Percentiles rank a stretch among this genome's conserved stretches.
Conservation (phyloP, 176 grass and related monocot species). For the Triticum urartu region DNA sequence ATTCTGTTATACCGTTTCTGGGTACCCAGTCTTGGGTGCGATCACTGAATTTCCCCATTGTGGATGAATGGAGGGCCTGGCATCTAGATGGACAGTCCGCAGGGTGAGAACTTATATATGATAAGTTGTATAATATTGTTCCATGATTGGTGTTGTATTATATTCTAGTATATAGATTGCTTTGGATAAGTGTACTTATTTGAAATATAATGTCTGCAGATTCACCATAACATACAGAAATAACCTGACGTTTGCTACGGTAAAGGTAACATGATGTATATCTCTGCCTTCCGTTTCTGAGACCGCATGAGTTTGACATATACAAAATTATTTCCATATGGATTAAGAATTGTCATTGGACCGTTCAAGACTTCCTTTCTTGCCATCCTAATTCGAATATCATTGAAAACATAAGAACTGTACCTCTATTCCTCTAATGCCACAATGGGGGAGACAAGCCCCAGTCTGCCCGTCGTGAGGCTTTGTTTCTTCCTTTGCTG, state of each 20-base stretch:
- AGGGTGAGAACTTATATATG: constrained; percentile 17
- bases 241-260: constrained; percentile 49
- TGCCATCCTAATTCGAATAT: not conserved
- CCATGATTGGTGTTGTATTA: not conserved
- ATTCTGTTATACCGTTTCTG: constrained; percentile 45
- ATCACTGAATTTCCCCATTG: constrained; percentile 56
- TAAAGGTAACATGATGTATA: constrained; percentile 35
- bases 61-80: constrained; percentile 66
- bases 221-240: constrained; percentile 34
- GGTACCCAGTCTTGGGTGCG: constrained; percentile 65
- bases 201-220: constrained; percentile 6
- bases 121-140: not conserved
- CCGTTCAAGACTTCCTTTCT: not conserved
- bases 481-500: no score
- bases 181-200: not conserved
- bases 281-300: not conserved
- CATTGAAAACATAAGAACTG: not conserved
- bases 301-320: no score
- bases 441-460: no score
- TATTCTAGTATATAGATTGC: not conserved
- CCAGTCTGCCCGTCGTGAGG: no score
- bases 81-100: constrained; percentile 44
- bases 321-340: not conserved
- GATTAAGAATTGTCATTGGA: not conserved
- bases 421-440: not conserved